Evolutionary conservation across 257 asterid genomes (phyloP), one percentile per base, ranked within the genome.

Genomic region (Plantago major): DNA sequence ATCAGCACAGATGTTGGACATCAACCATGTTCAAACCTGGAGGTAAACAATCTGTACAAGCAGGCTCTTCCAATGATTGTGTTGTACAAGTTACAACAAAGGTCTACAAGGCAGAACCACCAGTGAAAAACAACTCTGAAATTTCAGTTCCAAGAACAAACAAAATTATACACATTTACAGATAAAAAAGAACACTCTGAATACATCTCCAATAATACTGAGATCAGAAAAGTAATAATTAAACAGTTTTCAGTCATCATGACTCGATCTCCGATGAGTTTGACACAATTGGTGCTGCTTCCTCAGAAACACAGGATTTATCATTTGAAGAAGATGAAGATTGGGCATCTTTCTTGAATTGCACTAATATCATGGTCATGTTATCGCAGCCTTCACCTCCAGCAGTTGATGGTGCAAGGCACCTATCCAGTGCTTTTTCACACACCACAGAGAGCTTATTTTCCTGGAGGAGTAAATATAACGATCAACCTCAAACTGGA

Each of bases 341-440:
- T 12, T 64, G 47, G 8, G 59, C 42, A 22, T 67, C 52, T 65
- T 81, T 83, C 74, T 73, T 70, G 57, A 83, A 81, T 50, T 81
- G 85, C 46, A 83, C 87, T 73, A 83, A 52, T 53, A 83, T 78
- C 85, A 83, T 83, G 15, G 90, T 83, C 90, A 83, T 83, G 73
- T 83, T 83, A 63, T 83, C 90, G 14, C 90, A 83, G 45, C 90
- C 90, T 67, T 81, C 90, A 26, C 83, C 89, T 62, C 80, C 81
- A 15, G 80, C 81, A 42, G 90, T 83, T 46, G 87, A 78, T 3
- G 90, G 87, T 2, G 90, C 90, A 47, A 83, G 72, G 66, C 90
- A 83, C 73, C 83, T 53, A 49, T 83, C 80, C 0, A 83, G 78
- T 45, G 78, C 85, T 59, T 73, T 81, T 74, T 83, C 90, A 64